These are phyloP conservation scores for Anthracocystis walkeri DNA, from an alignment of 1,284 basidiomycete genomes.

Conservation along the genomic window DNA sequence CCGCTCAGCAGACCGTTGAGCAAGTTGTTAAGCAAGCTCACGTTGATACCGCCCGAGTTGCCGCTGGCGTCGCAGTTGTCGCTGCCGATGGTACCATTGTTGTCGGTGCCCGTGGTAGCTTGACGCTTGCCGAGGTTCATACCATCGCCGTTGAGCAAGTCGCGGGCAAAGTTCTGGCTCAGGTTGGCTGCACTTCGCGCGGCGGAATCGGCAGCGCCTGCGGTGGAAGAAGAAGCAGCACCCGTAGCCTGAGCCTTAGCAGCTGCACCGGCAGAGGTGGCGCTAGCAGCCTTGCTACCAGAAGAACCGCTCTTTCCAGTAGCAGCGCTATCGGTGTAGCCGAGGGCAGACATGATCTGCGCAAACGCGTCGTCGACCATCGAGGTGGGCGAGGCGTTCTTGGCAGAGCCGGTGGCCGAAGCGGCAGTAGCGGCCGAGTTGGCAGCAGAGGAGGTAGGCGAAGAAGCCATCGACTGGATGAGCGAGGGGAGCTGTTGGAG, in stretches of 20 bases:
- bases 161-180: constrained; percentile 39
- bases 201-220: constrained; percentile 21
- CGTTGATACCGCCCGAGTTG: constrained; percentile 51
- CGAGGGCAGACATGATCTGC: constrained; percentile 43
- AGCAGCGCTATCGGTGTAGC: constrained; percentile 9
- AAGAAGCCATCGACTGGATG: constrained; percentile 24
- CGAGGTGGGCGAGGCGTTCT: constrained; percentile 26
- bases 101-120: constrained; percentile 5
- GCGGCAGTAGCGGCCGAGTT: constrained; percentile 28
- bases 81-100: constrained; percentile 16
- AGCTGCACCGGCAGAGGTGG: constrained; percentile 10
- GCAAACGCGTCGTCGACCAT: constrained; percentile 34
- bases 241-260: constrained; percentile 2
- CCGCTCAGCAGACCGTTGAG: constrained; percentile 55
- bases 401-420: constrained; percentile 22
- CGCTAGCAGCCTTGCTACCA: constrained; percentile 15
- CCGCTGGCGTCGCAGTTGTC: constrained; percentile 46
- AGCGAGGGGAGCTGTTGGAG: constrained; percentile 44
- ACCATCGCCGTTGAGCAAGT: constrained; percentile 47
- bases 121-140: constrained; percentile 49
- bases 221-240: not conserved
- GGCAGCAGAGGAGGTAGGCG: constrained; percentile 22
- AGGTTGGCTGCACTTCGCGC: constrained; percentile 47
- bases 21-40: constrained; percentile 54
- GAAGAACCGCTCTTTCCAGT: not conserved